Evolutionary conservation across 2,329 filamentous ascomycete genomes (phyloP), one percentile per base, ranked within the genome.

Genomic region (Ceratocystis cubensis): DNA sequence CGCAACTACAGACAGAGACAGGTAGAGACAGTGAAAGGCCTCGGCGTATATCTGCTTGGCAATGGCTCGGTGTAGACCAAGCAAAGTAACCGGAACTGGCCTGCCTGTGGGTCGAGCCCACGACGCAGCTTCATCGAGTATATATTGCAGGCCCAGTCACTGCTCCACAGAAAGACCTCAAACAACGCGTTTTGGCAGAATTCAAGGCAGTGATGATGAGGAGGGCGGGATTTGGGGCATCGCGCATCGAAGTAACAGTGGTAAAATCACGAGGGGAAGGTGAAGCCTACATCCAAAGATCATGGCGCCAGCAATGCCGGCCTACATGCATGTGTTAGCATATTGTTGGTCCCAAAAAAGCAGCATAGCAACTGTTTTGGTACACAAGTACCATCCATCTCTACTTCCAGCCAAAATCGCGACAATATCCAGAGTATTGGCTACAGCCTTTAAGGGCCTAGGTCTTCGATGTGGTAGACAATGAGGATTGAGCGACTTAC

Each of bases 291-390:
- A 88, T 78, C 88, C 88, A 72, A 92, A 91, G 72, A 89, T 85
- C 88, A 93, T 93, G 74, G 88, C 88, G 72, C 85, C 84, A 68
- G 86, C 87, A 74, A 93, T 91, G 73, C 88, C 88, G 73, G 82
- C 88, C 88, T 91, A 74, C 65, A 61, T 33, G 63, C 61, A 66
- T 28, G 28, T 13, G 53, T 57, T 57, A 57, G 53, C 53, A 57
- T 7, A n/a, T 30, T 41, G 30, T 41, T 41, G 28, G 10, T 57
- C 25, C 25, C 37, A 13, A 17, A 30, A 30, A 6, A 28, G 30
- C 53, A 30, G 53, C 25, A 30, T 33, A 17, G 22, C 53, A 41
- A 13, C 37, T 41, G 10, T 15, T 41, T 41, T 41, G 13, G 37
- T 15, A 41, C 10, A 41, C 37, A 41, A 41, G 37, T 8, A 15